phyloP scores from a whole-genome alignment of 208 protist species.

The Wallacemonas sp. region DNA sequence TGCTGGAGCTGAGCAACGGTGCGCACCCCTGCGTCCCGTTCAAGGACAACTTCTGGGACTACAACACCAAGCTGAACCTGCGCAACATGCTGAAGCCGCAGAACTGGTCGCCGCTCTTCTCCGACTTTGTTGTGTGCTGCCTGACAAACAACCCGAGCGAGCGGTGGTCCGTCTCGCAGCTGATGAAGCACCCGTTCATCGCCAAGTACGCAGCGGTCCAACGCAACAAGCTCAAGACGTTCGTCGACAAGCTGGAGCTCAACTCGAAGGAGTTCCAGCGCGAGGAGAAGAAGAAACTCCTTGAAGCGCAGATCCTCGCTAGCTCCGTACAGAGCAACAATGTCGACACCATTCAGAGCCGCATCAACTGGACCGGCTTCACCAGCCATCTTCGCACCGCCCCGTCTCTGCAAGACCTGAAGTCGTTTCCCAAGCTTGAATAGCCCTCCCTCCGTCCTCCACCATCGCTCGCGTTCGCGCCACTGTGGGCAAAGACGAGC shows the following conservation, averaged over 20 bases:
- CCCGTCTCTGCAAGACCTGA: constrained; percentile 60
- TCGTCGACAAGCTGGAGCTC: constrained; percentile 69
- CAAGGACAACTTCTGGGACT: constrained; percentile 91
- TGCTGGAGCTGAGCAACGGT: constrained; percentile 78
- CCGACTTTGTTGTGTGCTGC: constrained; percentile 83
- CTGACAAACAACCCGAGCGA: constrained; percentile 42
- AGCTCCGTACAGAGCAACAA: constrained; percentile 69
- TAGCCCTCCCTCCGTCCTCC: no score
- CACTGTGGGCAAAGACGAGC: no score
- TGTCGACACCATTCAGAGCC: constrained; percentile 64
- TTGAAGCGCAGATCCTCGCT: constrained; percentile 75
- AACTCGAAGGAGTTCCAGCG: constrained; percentile 46
- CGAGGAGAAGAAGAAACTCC: constrained; percentile 60
- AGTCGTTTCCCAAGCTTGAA: constrained; percentile 68
- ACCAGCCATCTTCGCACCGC: constrained; percentile 69
- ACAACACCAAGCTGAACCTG: constrained; percentile 65
- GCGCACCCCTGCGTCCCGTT: constrained; percentile 81
- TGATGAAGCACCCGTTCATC: constrained; percentile 85
- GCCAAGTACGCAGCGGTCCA: constrained; percentile 57
- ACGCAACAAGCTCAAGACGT: constrained; percentile 69
- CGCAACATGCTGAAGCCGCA: constrained; percentile 84
- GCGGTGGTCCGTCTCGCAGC: constrained; percentile 64
- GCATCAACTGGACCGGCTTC: constrained; percentile 63
- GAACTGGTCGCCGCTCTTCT: constrained; percentile 66
- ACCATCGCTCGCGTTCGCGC: no score